Evolutionary conservation across 345 rosid genomes (phyloP).

Genomic region (Citrus inodora): DNA sequence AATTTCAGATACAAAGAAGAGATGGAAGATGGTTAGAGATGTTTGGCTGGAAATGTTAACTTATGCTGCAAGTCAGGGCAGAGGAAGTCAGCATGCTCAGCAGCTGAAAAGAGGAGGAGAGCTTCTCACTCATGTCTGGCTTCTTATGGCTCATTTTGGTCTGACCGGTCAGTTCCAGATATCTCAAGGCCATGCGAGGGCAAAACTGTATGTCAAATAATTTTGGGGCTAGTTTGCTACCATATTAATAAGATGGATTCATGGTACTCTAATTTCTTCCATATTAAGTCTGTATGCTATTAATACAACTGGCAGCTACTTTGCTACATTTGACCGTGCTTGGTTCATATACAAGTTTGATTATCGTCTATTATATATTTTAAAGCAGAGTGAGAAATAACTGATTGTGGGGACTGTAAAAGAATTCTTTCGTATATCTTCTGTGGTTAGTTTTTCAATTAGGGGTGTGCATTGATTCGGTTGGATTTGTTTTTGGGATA

Average conservation of each 20-base stretch:
- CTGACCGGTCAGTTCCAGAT: slow-evolving; percentile 1
- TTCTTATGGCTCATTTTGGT: slow-evolving; percentile 14
- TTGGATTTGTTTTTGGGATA: too few relatives aligned
- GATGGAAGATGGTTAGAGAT: neutral
- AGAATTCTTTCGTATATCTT: too few relatives aligned
- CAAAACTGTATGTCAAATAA: neutral
- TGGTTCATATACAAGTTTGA: too few relatives aligned
- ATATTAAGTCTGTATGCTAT: neutral
- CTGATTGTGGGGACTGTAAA: too few relatives aligned
- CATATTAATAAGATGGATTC: neutral
- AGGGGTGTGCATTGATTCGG: too few relatives aligned
- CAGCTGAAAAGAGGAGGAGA: slow-evolving; percentile 9
- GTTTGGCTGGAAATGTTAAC: slow-evolving; percentile 1
- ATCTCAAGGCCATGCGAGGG: slow-evolving; percentile 1
- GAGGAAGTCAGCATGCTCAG: slow-evolving; percentile 10
- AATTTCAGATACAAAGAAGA: neutral
- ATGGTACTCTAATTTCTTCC: neutral
- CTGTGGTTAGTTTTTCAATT: too few relatives aligned
- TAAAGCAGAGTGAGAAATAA: too few relatives aligned
- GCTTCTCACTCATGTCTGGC: slow-evolving; percentile 11
- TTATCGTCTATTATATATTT: too few relatives aligned
- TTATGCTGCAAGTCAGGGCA: slow-evolving; percentile 1
- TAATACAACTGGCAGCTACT: neutral
- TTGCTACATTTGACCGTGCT: too few relatives aligned
- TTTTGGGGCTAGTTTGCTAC: neutral